A percentile compares a stretch with the other conserved stretches of the same genome.
These are phyloP conservation scores for Viola pubescens DNA, from an alignment of 441 rosid genomes.

Conservation along the genomic window DNA sequence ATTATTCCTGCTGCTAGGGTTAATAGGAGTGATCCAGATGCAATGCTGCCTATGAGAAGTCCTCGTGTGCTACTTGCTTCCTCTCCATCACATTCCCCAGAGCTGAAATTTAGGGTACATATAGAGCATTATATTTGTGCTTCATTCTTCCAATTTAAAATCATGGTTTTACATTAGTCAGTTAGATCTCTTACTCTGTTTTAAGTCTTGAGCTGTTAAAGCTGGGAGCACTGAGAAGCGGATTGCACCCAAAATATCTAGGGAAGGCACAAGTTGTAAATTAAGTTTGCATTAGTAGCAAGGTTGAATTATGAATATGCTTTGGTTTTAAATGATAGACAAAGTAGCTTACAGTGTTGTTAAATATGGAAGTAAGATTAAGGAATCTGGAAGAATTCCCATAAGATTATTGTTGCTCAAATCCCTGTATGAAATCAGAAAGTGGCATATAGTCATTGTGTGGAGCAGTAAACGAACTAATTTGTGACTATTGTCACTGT, in stretches of 20 bases:
- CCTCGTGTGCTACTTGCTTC: slow-evolving; percentile 20
- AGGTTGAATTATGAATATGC: background rate
- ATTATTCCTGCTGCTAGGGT: slow-evolving; percentile 31
- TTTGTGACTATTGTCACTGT: no score
- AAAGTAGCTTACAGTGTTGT: slow-evolving; percentile 36
- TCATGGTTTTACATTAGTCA: background rate
- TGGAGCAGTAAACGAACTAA: no score
- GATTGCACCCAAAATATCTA: slow-evolving; percentile 57
- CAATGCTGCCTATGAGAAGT: slow-evolving; percentile 32
- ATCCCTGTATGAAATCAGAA: slow-evolving; percentile 33
- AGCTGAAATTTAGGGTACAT: slow-evolving; percentile 30
- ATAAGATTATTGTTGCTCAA: slow-evolving; percentile 40
- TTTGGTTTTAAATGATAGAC: background rate
- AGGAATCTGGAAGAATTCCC: slow-evolving; percentile 34
- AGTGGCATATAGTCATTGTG: no score
- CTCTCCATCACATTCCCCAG: slow-evolving; percentile 25
- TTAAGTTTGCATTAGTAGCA: slow-evolving; percentile 1
- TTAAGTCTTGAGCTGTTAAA: slow-evolving; percentile 24
- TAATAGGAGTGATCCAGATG: slow-evolving; percentile 39
- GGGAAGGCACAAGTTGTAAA: slow-evolving; percentile 12
- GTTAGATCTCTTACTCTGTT: slow-evolving; percentile 40
- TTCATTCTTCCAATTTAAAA: background rate
- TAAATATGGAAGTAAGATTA: slow-evolving; percentile 31
- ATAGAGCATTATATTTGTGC: slow-evolving; percentile 14
- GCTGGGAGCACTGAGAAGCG: slow-evolving; percentile 26